Conservation (phyloP, 768 basidiomycete genomes). For the Hortiboletus campestris region DNA sequence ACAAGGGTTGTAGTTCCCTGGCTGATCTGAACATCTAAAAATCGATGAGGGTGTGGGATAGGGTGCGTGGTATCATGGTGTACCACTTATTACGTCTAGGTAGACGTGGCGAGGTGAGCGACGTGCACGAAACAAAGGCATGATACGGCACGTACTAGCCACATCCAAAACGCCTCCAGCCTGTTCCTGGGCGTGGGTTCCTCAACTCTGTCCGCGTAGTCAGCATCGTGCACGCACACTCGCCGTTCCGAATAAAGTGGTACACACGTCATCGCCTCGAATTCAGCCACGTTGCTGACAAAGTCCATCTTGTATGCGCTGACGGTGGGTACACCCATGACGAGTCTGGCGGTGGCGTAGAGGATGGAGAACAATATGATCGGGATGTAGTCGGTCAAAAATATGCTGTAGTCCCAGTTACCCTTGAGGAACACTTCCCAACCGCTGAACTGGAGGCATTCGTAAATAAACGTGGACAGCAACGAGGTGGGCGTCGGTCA, state of each 20-base stretch:
- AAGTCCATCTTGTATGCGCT: constrained; percentile 26
- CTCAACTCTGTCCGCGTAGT: constrained; percentile 12
- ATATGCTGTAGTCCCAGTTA: constrained; percentile 36
- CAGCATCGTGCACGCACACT: neutral
- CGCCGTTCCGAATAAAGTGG: too few species aligned
- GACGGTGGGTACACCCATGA: constrained; percentile 10
- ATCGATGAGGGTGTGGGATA: neutral
- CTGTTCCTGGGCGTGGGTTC: constrained; percentile 26
- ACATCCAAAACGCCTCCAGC: constrained; percentile 25
- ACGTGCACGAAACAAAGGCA: neutral
- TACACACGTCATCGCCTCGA: constrained; percentile 27
- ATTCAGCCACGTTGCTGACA: constrained; percentile 19
- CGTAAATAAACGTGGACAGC: neutral
- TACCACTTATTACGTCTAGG: constrained; percentile 5
- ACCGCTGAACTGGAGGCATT: constrained; percentile 34
- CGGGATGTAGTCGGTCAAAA: constrained; percentile 43
- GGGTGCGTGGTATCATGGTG: neutral
- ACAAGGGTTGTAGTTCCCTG: too few species aligned
- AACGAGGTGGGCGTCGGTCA: neutral
- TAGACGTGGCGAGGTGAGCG: neutral
- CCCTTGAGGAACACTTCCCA: constrained; percentile 40
- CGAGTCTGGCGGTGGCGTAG: constrained; percentile 33
- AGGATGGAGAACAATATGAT: constrained; percentile 46
- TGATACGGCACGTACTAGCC: constrained; percentile 17
- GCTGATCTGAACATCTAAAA: too few species aligned